Evolutionary conservation across 2,329 filamentous ascomycete species (phyloP), one percentile per base, ranked within the genome.

Genomic region (Trichoderma breve): DNA sequence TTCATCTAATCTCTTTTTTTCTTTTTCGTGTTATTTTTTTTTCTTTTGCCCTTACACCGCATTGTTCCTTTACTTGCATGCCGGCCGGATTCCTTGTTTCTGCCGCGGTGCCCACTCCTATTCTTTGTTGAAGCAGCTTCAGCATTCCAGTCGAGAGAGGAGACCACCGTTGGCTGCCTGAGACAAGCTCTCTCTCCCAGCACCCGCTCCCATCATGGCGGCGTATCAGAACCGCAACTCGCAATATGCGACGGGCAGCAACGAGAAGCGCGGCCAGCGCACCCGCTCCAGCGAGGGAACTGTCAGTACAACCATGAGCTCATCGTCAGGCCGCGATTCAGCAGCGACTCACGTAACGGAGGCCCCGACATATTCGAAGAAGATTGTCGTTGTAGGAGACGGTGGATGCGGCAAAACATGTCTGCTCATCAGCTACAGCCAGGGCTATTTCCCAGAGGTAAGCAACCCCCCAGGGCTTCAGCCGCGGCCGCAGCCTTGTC

Each of bases 391-490:
- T 66, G 96, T 99, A 60, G 96, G 96, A 74, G 96, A 99, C 82
- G 96, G 96, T 78, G 96, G 96, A 74, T 99, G 96, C 83, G 96
- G 96, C 78, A 99, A 99, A 90, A 99, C 96, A 9, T 99, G 96
- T 86, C 86, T 99, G 76, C 86, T 99, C 83, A 99, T 99, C 83
- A 98, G 95, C 84, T 99, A 98, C 86, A 97, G 94, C 79, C 95
- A 98, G 85, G 96, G 96, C 73, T 97, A 97, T 83, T 99, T 99
- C 81, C 96, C 96, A 83, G 95, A 99, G 93, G 96, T 98, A 86
- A 76, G 87, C 26, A 39, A 26, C 47, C 14, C 26, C 21, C 26
- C 18, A 18, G 2, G 18, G 28, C 53, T n/a, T 15, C 32, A 39
- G 28, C 30, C 24, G 30, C n/a, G 7, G 39, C 15, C 39, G n/a